Base-by-base conservation (phyloP, 345 rosid genomes). In the Clausena lansium region DNA sequence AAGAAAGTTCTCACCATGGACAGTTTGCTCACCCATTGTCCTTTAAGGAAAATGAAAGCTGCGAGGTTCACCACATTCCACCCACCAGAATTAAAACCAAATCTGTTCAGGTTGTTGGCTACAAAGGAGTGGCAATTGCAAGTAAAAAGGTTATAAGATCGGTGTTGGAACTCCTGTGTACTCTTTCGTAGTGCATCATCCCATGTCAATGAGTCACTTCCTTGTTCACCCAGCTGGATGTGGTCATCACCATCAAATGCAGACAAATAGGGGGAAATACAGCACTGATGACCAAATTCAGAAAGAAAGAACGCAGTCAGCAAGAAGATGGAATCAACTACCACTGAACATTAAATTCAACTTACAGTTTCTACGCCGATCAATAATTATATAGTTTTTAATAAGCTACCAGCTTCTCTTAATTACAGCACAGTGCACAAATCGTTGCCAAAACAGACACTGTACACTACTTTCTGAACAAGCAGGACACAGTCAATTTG, bases 101-200 rank as follows among this genome's bases (percentile, higher is more conserved):
- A 61, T 83, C 97, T 89, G 87, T 96, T 96, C 54, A 96, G 81
- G 84, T 88, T 92, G 87, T 92, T 92, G 80, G 93, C 99, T 22
- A 96, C 99, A 81, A 91, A 94, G 8, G 97, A 96, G 81, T 96
- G 99, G 87, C 97, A 96, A 83, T 96, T 96, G 89, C 98, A 96
- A 24, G 97, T 92, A 76, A 96, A 86, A 71, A 96, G 95, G 81
- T 87, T 91, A 80, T 96, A 96, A 0, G 93, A 69, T 8, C 81
- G 85, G 78, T 94, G 98, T 75, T 96, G 98, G 85, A 90, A 96
- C 83, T 91, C 97, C 82, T 85, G 94, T 13, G 87, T 94, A 75
- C 94, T 80, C 79, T 92, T 92, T 41, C 81, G 85, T 35, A 96
- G 82, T 6, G 91, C 93, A 70, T 83, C 90, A 50, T 94, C 95